Base-by-base conservation (phyloP, 2,329 filamentous ascomycete genomes). In the Sporothrix humicola region DNA sequence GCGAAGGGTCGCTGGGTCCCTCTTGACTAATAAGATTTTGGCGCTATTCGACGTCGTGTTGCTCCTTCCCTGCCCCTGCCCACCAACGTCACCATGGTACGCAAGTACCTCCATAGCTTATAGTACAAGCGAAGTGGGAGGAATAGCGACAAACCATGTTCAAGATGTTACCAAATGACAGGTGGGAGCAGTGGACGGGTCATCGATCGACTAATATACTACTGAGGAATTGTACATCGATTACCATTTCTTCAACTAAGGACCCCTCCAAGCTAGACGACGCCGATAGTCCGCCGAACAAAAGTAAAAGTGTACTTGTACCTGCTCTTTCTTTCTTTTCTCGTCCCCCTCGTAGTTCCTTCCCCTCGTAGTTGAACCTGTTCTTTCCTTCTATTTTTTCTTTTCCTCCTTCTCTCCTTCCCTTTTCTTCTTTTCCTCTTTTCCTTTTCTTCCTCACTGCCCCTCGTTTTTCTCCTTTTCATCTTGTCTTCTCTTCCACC, bases 51-150 rank as follows among this genome's bases (percentile, higher is more conserved):
- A 71, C 68, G 69, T 59, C 52, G 69, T 17, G 31, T 69, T 17
- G 46, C 42, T 42, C 65, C 17, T 54, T 48, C 44, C 63, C 26
- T 15, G 17, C 65, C 46, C 13, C 48, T 37, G 65, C 17, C 20
- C 63, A 20, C 12, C 48, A 69, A 69, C 66, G 66, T 69, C 66
- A 69, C 48, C 66, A n/a, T 26, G 5, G 17, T 37, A 20, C 23
- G 71, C 54, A 69, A 71, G 66, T 56, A 66, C 61, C 42, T 72
- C 61, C 61, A 17, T 59, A 44, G 68, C 52, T 71, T 46, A 15
- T 8, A 12, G 31, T 37, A 37, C 31, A 37, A 37, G 31, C 31
- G 31, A 37, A 23, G 15, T 31, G 20, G 52, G n/a, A 13, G 6
- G 6, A 6, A 56, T 15, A 58, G 52, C n/a, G 13, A 58, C 50